Base-by-base conservation (phyloP, 495 filamentous ascomycete species). In the Daldinia grandis region DNA sequence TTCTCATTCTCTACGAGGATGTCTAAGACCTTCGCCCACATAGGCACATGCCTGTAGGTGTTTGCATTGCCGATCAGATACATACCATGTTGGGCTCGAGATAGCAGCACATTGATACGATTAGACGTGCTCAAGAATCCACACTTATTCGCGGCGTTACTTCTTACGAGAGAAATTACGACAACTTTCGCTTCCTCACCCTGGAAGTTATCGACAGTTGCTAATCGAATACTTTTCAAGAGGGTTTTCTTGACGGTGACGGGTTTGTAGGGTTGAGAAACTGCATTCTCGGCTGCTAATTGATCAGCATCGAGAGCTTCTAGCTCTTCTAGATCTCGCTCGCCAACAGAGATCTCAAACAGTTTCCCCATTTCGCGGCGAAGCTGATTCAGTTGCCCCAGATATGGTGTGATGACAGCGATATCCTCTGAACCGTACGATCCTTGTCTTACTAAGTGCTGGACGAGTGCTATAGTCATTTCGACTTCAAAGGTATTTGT, bases 121-220 rank as follows among this genome's bases (percentile, higher is more conserved):
- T 95, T 95, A 0, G 84, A 80, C 7, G 90, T 92, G 47, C 85
- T 87, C 14, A 95, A 79, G 66, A 97, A 97, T 1, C 92, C 93
- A 51, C 86, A 87, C n/a, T 83, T 83, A 42, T 82, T 83, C 25
- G 86, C 72, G 2, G 75, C 62, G 69, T 95, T 95, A 77, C 90
- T 91, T 51, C 92, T 84, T 12, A 95, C 93, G 0, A 95, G 78
- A 0, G 92, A 94, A n/a, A 96, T 83, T n/a, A 95, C 81, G 9
- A 95, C 84, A 3, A 95, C 83, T 58, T 92, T 91, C 14, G 91
- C 91, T 72, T 95, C 91, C 74, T 95, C 92, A 6, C 91, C 91
- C 71, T 94, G 92, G 62, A 94, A 94, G 72, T 93, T 94, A 75
- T 95, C 93, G n/a, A 96, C 88, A 0, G 90, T 95, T n/a, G 93